Evolutionary conservation across 805 yeast genomes (phyloP).

Genomic region (Zygosaccharomyces pseudorouxii): DNA sequence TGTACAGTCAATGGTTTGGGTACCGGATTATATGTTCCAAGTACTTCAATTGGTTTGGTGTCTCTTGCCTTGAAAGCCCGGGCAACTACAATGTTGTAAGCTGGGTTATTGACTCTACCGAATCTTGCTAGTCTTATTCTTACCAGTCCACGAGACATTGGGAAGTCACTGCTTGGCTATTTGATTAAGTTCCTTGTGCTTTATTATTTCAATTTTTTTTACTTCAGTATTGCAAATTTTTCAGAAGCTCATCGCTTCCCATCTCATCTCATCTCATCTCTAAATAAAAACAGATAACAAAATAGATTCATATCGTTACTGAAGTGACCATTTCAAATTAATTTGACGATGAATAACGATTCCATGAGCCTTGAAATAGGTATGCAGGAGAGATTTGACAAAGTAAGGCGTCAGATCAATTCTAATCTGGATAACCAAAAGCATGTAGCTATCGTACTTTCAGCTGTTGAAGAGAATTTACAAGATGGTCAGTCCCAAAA

Average conservation of each 20-base stretch:
- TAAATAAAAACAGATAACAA: neutral
- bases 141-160: constrained; percentile 54
- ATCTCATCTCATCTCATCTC: constrained; percentile 26
- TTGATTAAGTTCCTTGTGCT: neutral
- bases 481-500: constrained; percentile 47
- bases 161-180: neutral
- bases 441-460: constrained; percentile 73
- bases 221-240: constrained; percentile 8
- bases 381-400: constrained; percentile 58
- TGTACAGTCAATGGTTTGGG: constrained; percentile 56
- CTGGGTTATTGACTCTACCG: constrained; percentile 83
- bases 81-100: constrained; percentile 89
- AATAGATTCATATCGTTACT: neutral
- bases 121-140: constrained; percentile 88
- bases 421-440: constrained; percentile 88
- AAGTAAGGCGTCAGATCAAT: constrained; percentile 63
- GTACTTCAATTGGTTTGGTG: constrained; percentile 85
- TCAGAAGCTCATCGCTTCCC: constrained; percentile 22
- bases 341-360: constrained; percentile 29
- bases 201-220: neutral
- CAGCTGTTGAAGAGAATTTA: constrained; percentile 88
- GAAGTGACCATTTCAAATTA: neutral
- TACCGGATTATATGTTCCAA: constrained; percentile 88
- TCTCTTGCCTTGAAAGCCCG: constrained; percentile 73
- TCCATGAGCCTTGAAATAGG: constrained; percentile 39